phyloP scores from a whole-genome alignment of 2,329 filamentous ascomycete species.

The Colletotrichum phormii region DNA sequence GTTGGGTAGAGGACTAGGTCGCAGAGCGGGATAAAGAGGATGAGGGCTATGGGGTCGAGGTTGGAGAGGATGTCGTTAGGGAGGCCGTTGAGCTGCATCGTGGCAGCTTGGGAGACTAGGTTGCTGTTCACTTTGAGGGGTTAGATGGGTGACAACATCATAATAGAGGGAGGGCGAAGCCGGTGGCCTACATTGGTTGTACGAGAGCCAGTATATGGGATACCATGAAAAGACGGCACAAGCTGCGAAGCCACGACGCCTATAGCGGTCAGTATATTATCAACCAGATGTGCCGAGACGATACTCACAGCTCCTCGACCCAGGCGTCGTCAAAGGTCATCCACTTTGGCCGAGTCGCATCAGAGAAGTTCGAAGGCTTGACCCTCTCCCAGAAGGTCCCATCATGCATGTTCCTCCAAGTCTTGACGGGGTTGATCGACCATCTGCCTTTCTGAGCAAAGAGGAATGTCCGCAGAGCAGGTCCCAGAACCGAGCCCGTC shows the following conservation, averaged over 20 bases:
- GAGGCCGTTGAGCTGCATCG: slow-evolving; percentile 75
- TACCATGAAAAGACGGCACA: slow-evolving; percentile 78
- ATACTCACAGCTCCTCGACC: slow-evolving; percentile 74
- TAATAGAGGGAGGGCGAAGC: not conserved
- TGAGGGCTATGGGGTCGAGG: slow-evolving; percentile 82
- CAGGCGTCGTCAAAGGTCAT: slow-evolving; percentile 85
- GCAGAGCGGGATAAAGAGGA: slow-evolving; percentile 81
- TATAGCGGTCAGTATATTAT: not conserved
- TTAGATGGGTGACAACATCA: not conserved
- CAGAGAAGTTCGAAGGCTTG: slow-evolving; percentile 73
- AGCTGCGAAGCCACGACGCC: slow-evolving; percentile 72
- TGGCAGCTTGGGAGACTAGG: slow-evolving; percentile 71
- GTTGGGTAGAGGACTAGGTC: slow-evolving; percentile 75
- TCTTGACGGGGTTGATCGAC: slow-evolving; percentile 73
- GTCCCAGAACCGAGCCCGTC: slow-evolving; percentile 75
- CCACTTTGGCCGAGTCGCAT: slow-evolving; percentile 69
- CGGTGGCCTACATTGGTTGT: slow-evolving; percentile 52
- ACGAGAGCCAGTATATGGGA: slow-evolving; percentile 69
- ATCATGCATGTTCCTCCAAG: slow-evolving; percentile 68
- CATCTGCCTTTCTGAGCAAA: slow-evolving; percentile 76
- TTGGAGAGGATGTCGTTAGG: slow-evolving; percentile 83
- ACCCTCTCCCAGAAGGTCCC: slow-evolving; percentile 74
- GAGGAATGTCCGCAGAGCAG: slow-evolving; percentile 69
- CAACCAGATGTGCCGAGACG: not conserved
- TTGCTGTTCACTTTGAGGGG: slow-evolving; percentile 64